Evolutionary conservation across 2,329 filamentous ascomycete species (phyloP), one percentile per base, ranked within the genome.

Genomic region (Fusarium mexicanum): DNA sequence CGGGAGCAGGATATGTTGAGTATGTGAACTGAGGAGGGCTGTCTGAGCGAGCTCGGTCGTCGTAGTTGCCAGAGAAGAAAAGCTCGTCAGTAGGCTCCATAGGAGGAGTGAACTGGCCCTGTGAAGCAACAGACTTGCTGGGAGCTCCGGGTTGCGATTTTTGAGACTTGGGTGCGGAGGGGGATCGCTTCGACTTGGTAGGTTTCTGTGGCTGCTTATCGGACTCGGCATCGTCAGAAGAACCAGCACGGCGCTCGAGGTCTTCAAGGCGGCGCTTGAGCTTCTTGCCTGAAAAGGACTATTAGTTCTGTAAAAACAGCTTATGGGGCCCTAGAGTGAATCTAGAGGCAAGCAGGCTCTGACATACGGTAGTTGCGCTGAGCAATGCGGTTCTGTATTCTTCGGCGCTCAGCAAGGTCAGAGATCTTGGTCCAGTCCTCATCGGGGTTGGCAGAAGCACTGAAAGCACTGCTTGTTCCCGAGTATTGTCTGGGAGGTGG

Each of bases 391-490:
- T 98, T 98, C 85, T 98, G 95, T 86, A 98, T 98, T 81, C 95
- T 91, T 79, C 95, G 89, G 80, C 96, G 92, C 86, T 98, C 96
- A 59, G 95, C 96, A 69, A 98, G 91, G 84, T 98, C 96, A 66
- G 96, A 97, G 82, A 98, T 98, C 90, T 98, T 97, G 81, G 96
- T 98, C 96, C 96, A 98, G 86, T 98, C 96, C 86, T 98, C 96
- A 81, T 98, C 95, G 63, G 96, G 94, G 83, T 97, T 97, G 78
- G 95, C 96, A 74, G 94, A 97, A 79, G 93, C 93, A 85, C 94
- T 97, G 87, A 97, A 98, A 78, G 96, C 96, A 85, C 94, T 98
- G 86, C 94, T 98, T 71, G 94, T 97, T 81, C 92, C 88, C 46
- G 90, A 87, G 78, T 92, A 92, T 80, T 94, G 92, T 82, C 92